Percentiles rank a stretch among this genome's conserved stretches.
phyloP scores from a whole-genome alignment of 352 stramenopile species.

The Phytophthora megakarya region DNA sequence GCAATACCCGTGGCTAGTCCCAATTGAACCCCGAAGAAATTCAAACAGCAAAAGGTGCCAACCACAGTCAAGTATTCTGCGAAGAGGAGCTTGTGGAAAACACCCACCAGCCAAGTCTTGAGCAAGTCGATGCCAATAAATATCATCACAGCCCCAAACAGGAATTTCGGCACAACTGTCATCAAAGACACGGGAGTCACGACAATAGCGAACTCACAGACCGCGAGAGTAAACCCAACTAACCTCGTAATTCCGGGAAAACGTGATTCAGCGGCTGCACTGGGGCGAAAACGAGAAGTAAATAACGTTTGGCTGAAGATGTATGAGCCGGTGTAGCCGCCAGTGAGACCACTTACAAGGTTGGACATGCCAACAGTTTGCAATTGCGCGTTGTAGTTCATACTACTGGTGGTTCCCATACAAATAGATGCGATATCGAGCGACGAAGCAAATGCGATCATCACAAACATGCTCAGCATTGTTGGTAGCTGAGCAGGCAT shows the following conservation, averaged over 20 bases:
- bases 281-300: slow-evolving; percentile 66
- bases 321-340: slow-evolving; percentile 90
- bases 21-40: slow-evolving; percentile 90
- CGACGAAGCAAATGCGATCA: slow-evolving; percentile 94
- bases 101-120: slow-evolving; percentile 71
- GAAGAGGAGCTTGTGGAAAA: slow-evolving; percentile 62
- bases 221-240: slow-evolving; percentile 60
- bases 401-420: slow-evolving; percentile 91
- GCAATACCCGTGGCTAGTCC: slow-evolving; percentile 62
- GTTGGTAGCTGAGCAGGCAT: slow-evolving; percentile 73
- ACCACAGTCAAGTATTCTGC: slow-evolving; percentile 92
- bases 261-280: slow-evolving; percentile 30
- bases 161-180: slow-evolving; percentile 93
- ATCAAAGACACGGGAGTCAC: slow-evolving; percentile 91
- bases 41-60: slow-evolving; percentile 91
- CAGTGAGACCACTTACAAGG: slow-evolving; percentile 82
- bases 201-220: slow-evolving; percentile 63
- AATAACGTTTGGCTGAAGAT: slow-evolving; percentile 96
- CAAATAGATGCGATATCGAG: slow-evolving; percentile 95
- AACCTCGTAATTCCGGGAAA: slow-evolving; percentile 64
- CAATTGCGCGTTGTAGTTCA: slow-evolving; percentile 95
- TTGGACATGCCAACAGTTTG: slow-evolving; percentile 95
- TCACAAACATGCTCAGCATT: slow-evolving; percentile 94
- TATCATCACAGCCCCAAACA: slow-evolving; percentile 97
- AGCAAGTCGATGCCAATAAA: slow-evolving; percentile 97